Evolutionary conservation across 495 filamentous ascomycete genomes (phyloP).

Genomic region (Sordaria brevicollis): DNA sequence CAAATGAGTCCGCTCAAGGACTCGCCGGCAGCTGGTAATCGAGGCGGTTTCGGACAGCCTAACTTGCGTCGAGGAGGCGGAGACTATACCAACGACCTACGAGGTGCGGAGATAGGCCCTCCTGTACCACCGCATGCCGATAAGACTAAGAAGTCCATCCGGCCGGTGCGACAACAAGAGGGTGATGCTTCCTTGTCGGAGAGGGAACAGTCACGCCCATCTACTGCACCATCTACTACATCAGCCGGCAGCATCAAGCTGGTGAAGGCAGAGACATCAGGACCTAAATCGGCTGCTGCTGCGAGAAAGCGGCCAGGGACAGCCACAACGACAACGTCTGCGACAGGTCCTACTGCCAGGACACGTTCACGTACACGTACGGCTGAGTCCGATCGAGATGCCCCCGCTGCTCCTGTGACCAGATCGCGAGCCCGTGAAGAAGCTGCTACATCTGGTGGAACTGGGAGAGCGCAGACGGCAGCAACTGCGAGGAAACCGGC

Average conservation of each 20-base stretch:
- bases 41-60: conserved; percentile 12
- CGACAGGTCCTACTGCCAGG: background rate
- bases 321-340: background rate
- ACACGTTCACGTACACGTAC: background rate
- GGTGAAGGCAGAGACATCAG: background rate
- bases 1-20: conserved; percentile 39
- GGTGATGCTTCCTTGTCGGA: background rate
- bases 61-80: background rate
- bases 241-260: conserved; percentile 2
- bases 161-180: conserved; percentile 12
- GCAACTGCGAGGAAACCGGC: background rate
- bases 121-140: conserved; percentile 11
- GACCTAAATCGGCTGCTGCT: background rate
- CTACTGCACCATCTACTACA: conserved; percentile 1
- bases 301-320: background rate
- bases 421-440: background rate
- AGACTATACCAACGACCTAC: background rate
- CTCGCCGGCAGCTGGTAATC: conserved; percentile 33
- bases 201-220: background rate
- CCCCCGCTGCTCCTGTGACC: background rate
- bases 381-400: background rate
- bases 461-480: background rate
- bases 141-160: conserved; percentile 15
- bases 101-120: background rate
- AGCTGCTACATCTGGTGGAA: background rate